Evolutionary conservation across 345 rosid species (phyloP).

Genomic region (Eucalyptus marginata): DNA sequence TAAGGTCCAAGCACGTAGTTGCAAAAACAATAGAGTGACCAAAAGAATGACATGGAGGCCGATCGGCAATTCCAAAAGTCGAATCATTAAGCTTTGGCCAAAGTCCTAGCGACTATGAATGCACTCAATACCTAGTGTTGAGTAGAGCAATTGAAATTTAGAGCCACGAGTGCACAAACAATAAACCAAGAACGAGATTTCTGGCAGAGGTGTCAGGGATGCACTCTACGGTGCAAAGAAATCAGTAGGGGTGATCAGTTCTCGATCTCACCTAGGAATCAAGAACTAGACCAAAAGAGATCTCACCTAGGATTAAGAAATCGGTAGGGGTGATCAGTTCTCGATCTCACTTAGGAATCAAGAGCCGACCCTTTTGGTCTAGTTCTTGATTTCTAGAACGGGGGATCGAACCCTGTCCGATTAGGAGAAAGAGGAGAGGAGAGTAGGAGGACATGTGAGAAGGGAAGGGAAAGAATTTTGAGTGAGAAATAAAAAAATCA

Average conservation of each 20-base stretch:
- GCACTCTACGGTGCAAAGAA: not conserved
- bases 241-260: not conserved
- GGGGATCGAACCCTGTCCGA: fast-evolving
- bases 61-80: not conserved
- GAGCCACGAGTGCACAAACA: not conserved
- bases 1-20: not conserved
- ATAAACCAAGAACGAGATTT: not conserved
- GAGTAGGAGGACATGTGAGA: too few species aligned
- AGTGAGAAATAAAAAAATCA: fast-evolving
- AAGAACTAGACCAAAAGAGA: not conserved
- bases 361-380: too few species aligned
- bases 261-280: not conserved
- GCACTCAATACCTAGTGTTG: not conserved
- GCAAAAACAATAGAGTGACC: not conserved
- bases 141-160: not conserved
- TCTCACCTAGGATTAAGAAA: too few species aligned
- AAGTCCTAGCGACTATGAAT: not conserved
- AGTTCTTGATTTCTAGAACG: too few species aligned
- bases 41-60: not conserved
- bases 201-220: not conserved
- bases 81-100: not conserved
- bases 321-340: too few species aligned
- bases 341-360: too few species aligned
- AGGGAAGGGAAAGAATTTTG: not conserved
- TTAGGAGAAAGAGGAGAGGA: too few species aligned